A percentile compares a stretch with the other conserved stretches of the same genome.
Conservation (phyloP, 78 protist species). For the Dictyostelium brefeldianum region DNA sequence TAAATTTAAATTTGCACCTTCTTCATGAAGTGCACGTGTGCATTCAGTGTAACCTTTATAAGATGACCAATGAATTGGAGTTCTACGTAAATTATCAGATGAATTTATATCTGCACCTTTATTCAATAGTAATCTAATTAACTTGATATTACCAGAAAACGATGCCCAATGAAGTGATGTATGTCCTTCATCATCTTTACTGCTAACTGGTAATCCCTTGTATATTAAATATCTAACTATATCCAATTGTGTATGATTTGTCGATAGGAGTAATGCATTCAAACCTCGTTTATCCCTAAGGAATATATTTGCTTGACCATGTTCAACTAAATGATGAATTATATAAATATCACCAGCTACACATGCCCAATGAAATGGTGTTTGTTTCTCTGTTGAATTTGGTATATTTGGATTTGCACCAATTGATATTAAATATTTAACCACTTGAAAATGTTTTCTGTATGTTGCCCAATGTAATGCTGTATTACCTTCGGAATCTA, state of each 20-base stretch:
- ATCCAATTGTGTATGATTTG: slow-evolving; percentile 19
- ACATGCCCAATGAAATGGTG: slow-evolving; percentile 85
- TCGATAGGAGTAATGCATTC: slow-evolving; percentile 24
- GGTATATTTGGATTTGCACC: slow-evolving; percentile 66
- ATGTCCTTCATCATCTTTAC: slow-evolving; percentile 81
- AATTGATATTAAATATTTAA: slow-evolving; percentile 49
- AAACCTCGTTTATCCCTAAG: slow-evolving; percentile 65
- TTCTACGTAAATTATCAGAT: slow-evolving; percentile 29
- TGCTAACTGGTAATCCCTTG: slow-evolving; percentile 64
- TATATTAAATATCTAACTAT: slow-evolving; percentile 36
- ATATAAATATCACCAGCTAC: slow-evolving; percentile 52
- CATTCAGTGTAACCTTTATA: slow-evolving; percentile 53
- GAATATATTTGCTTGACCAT: slow-evolving; percentile 34
- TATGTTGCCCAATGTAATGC: slow-evolving; percentile 83
- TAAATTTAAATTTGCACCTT: slow-evolving; percentile 31
- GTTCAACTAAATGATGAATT: slow-evolving; percentile 39
- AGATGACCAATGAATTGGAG: slow-evolving; percentile 57
- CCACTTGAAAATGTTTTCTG: slow-evolving; percentile 56
- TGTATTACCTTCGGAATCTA: slow-evolving; percentile 68
- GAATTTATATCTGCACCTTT: slow-evolving; percentile 45
- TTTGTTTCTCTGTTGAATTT: slow-evolving; percentile 23
- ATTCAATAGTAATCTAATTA: slow-evolving; percentile 17
- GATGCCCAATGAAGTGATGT: slow-evolving; percentile 89
- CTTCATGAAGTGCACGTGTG: slow-evolving; percentile 34
- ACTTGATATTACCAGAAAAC: slow-evolving; percentile 49